Base-by-base conservation (phyloP, 176 grass and related monocot species). In the Melocanna baccifera region DNA sequence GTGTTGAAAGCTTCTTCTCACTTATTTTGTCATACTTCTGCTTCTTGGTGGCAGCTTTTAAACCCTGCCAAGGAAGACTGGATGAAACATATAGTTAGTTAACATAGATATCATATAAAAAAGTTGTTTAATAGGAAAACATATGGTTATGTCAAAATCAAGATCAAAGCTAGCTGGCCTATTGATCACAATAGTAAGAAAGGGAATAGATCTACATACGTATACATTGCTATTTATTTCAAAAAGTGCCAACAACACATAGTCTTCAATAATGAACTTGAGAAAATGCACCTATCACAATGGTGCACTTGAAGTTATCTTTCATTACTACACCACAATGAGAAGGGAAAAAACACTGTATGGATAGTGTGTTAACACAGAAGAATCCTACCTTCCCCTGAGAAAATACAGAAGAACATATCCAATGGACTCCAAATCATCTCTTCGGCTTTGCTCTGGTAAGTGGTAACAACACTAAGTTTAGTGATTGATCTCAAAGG, bases 351-450 rank as follows among this genome's bases (percentile, higher is more conserved):
- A 81, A 6, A 39, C 0, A 73, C 2, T 29, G 9, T 32, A 61
- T 18, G 19, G 15, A 80, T 71, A 81, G 34, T 48, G 68, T 79
- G 43, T 29, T 57, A 58, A 62, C 26, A 53, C 34, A 63, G 28
- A 70, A 77, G 79, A 88, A 53, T 81, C 53, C 4, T 88, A 95
- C 93, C 93, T 95, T 86, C 93, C 93, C 81, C 90, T 88, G 22
- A 95, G 90, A 71, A 95, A 95, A 88, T 95, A 95, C 19, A 95
- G 62, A 62, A 95, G 90, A 88, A 95, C 93, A 39, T 95, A 95
- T 77, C 93, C 93, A 88, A 95, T 87, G 32, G 90, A 95, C 53
- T 95, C 93, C 90, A 95, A 70, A 74, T 95, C 93, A 86, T 95
- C 93, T 75, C 93, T 89, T n/a, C 93, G 90, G 67, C 93, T 92